Evolutionary conservation across 2,329 filamentous ascomycete genomes (phyloP).

Genomic region (Ambrosiella xylebori): DNA sequence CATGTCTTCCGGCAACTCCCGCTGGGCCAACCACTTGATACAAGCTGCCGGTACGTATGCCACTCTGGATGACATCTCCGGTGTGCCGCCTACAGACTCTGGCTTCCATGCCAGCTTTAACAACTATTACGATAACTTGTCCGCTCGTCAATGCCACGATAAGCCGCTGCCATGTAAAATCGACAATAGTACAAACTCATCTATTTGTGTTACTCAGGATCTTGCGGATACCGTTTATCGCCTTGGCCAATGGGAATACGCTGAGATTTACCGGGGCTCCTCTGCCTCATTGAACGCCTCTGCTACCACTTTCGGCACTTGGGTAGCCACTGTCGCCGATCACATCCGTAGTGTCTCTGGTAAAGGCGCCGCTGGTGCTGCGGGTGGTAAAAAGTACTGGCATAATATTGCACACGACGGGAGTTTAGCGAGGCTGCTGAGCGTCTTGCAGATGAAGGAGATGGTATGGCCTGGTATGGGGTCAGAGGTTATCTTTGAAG

Average conservation of each 20-base stretch:
- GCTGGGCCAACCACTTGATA: constrained; percentile 49
- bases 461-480: constrained; percentile 86
- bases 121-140: constrained; percentile 75
- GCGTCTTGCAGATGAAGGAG: constrained; percentile 50
- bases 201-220: constrained; percentile 42
- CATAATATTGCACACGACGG: constrained; percentile 76
- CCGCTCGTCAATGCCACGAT: constrained; percentile 57
- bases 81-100: constrained; percentile 34
- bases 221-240: constrained; percentile 56
- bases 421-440: constrained; percentile 47
- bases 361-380: constrained; percentile 15
- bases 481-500: constrained; percentile 58
- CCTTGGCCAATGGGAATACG: constrained; percentile 67
- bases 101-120: constrained; percentile 59
- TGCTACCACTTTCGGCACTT: constrained; percentile 49
- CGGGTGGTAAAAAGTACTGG: constrained; percentile 29
- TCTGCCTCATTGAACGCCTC: constrained; percentile 44
- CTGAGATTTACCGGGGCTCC: constrained; percentile 55
- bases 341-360: constrained; percentile 37
- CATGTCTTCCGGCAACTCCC: constrained; percentile 24
- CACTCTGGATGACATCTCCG: constrained; percentile 49
- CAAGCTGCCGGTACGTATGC: constrained; percentile 36
- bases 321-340: constrained; percentile 51
- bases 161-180: constrained; percentile 50
- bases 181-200: constrained; percentile 26